Evolutionary conservation across 176 grass and related monocot genomes (phyloP).

Genomic region (Hordeum marinum): DNA sequence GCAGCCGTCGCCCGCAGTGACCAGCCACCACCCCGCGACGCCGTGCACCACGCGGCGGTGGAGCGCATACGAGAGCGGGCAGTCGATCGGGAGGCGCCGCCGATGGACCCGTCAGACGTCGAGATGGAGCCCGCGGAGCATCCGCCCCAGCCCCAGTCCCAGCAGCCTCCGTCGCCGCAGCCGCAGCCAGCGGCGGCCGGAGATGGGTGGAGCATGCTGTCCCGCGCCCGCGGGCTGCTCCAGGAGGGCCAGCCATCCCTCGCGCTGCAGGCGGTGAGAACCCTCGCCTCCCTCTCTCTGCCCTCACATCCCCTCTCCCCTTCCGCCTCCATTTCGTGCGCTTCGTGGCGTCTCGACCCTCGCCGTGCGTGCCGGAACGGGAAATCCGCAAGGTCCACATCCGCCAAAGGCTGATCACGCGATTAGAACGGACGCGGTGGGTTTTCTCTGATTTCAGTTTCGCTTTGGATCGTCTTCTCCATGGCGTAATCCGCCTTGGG

Average conservation of each 20-base stretch:
- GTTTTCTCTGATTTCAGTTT: neutral
- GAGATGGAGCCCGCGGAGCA: conserved; percentile 41
- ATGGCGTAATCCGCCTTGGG: neutral
- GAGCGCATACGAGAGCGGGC: neutral
- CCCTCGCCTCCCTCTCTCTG: neutral
- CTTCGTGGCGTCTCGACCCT: neutral
- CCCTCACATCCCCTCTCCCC: neutral
- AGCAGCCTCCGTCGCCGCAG: neutral
- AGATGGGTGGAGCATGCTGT: conserved; percentile 61
- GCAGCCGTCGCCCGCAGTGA: conserved; percentile 15
- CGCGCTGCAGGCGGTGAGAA: conserved; percentile 78
- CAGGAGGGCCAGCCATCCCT: conserved; percentile 69
- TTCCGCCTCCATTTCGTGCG: conserved; percentile 17
- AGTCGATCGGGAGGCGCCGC: neutral
- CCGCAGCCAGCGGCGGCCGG: neutral
- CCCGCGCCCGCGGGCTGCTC: conserved; percentile 64
- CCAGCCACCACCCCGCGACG: neutral
- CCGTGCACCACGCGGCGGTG: conserved; percentile 11
- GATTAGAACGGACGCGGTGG: neutral
- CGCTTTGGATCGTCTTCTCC: neutral
- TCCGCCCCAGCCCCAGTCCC: neutral
- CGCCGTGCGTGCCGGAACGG: neutral
- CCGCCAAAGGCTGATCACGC: neutral
- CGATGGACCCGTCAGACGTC: conserved; percentile 60
- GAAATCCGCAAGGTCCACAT: neutral